Conservation (phyloP, 108 stramenopile species). For the Discostella pseudostelligera region DNA sequence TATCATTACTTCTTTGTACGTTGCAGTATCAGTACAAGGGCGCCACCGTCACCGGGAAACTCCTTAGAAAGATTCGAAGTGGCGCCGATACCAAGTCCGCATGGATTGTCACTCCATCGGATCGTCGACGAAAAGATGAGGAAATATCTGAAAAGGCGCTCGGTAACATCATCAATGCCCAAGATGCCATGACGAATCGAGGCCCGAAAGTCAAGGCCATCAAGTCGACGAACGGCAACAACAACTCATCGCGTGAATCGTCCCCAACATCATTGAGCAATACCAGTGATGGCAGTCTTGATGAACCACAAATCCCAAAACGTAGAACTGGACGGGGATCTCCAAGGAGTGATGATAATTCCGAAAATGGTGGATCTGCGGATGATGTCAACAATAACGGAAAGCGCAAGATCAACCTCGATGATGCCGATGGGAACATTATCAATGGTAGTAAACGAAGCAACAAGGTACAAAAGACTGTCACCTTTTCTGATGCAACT, state of each 20-base stretch:
- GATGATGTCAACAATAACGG: background rate
- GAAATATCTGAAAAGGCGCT: constrained; percentile 19
- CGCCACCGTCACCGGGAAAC: constrained; percentile 19
- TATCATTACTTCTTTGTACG: background rate
- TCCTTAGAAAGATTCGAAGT: constrained; percentile 1
- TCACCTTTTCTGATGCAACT: constrained; percentile 37
- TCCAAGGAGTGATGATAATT: constrained; percentile 1
- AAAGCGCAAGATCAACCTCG: constrained; percentile 22
- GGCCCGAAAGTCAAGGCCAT: constrained; percentile 12
- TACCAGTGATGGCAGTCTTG: constrained; percentile 18
- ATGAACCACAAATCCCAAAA: constrained; percentile 3
- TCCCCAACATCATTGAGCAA: constrained; percentile 9
- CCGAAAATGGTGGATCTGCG: constrained; percentile 7
- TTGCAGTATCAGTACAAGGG: constrained; percentile 19
- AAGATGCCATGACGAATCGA: constrained; percentile 20
- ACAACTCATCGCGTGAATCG: constrained; percentile 1
- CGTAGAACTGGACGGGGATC: constrained; percentile 10
- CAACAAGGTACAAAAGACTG: constrained; percentile 23
- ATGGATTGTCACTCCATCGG: constrained; percentile 28
- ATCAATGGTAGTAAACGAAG: constrained; percentile 11
- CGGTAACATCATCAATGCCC: constrained; percentile 16
- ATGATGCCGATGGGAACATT: constrained; percentile 16
- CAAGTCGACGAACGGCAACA: constrained; percentile 5
- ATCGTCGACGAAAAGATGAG: constrained; percentile 34
- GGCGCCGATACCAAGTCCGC: constrained; percentile 11